These are phyloP conservation scores for Corymbia maculata DNA, from an alignment of 345 rosid genomes.

Conservation along the genomic window DNA sequence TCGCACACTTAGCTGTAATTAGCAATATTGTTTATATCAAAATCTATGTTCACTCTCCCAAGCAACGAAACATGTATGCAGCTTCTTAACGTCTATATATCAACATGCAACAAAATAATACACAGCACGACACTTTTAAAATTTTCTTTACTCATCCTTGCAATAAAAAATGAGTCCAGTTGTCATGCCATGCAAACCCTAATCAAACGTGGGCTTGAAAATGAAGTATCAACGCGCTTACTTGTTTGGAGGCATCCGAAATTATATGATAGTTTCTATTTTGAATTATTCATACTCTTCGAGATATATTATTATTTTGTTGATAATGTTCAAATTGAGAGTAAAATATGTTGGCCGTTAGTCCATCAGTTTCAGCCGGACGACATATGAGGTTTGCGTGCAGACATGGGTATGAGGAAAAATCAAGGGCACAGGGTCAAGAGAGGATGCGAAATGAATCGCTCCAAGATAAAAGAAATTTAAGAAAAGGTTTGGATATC, in stretches of 20 bases:
- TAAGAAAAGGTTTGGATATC: background rate
- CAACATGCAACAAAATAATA: background rate
- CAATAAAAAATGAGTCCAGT: background rate
- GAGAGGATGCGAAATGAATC: background rate
- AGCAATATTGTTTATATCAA: background rate
- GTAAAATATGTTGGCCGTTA: background rate
- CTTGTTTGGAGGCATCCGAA: background rate
- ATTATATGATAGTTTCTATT: too few relatives aligned
- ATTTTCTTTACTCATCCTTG: background rate
- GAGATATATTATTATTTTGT: background rate
- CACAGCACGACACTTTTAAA: background rate
- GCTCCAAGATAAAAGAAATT: background rate
- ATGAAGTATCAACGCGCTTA: background rate
- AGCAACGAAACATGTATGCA: background rate
- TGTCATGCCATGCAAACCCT: background rate
- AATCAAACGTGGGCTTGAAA: background rate
- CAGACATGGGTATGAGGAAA: background rate
- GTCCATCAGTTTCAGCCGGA: background rate
- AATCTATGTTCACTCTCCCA: background rate
- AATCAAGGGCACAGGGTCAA: background rate
- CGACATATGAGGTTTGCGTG: background rate
- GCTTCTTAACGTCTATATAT: background rate
- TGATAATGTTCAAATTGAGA: background rate
- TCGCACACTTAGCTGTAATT: background rate
- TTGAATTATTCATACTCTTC: background rate